Evolutionary conservation across 345 rosid species (phyloP).

Genomic region (Euphorbia pulcherrima): DNA sequence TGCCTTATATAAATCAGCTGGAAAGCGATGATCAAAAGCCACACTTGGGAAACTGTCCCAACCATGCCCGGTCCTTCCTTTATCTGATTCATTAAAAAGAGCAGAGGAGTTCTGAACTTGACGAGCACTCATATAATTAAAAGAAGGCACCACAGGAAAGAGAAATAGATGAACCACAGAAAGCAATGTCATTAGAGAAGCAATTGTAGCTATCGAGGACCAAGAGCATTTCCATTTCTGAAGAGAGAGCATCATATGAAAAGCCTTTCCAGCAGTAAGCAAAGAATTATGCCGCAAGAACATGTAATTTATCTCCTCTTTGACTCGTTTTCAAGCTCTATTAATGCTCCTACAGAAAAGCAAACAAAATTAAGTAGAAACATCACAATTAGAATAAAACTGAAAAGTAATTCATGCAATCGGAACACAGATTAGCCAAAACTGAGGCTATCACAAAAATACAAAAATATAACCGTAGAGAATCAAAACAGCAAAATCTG

Average conservation of each 20-base stretch:
- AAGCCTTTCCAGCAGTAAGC: conserved; percentile 3
- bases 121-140: conserved; percentile 44
- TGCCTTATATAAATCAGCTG: conserved; percentile 65
- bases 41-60: conserved; percentile 24
- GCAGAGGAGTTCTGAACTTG: conserved; percentile 46
- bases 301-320: background rate
- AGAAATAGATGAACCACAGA: conserved; percentile 71
- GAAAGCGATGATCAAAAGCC: conserved; percentile 57
- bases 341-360: background rate
- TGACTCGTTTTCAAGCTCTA: conserved; percentile 1
- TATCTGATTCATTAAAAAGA: conserved; percentile 42
- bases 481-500: background rate
- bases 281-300: conserved; percentile 1
- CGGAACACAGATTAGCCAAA: background rate
- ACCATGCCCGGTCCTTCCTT: conserved; percentile 17
- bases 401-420: background rate
- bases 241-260: conserved; percentile 40
- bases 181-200: conserved; percentile 52
- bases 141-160: conserved; percentile 65
- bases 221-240: conserved; percentile 71
- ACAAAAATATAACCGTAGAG: background rate
- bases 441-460: background rate
- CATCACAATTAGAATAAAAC: background rate
- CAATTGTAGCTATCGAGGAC: conserved; percentile 57
- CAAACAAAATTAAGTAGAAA: background rate